Evolutionary conservation across 108 stramenopile species (phyloP).

Genomic region (Aurantiochytrium sp.): DNA sequence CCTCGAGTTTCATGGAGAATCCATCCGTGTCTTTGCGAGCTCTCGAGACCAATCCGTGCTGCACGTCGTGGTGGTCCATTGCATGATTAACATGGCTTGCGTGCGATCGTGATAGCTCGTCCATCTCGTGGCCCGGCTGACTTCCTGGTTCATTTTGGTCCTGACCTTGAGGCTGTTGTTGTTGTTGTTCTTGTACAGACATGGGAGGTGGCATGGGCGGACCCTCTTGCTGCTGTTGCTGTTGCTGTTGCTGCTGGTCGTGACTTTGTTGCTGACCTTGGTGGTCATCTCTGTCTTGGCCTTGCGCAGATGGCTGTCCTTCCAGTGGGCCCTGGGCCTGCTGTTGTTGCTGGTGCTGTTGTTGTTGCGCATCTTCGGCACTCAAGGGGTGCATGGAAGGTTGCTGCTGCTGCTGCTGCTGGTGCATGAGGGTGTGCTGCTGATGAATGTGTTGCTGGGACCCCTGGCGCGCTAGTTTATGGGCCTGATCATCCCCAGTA

Average conservation of each 20-base stretch:
- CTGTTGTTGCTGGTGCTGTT: not conserved
- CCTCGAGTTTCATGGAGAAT: not conserved
- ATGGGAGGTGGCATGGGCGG: too few relatives aligned
- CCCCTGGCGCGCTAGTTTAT: not conserved
- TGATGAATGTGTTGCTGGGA: not conserved
- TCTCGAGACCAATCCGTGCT: not conserved
- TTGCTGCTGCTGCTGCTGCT: not conserved
- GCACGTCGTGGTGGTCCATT: not conserved
- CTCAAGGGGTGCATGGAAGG: not conserved
- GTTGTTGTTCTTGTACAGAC: too few relatives aligned
- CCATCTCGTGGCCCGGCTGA: not conserved
- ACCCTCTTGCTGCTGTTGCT: too few relatives aligned
- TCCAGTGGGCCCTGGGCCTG: not conserved
- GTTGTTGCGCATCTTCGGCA: not conserved
- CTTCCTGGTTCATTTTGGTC: too few relatives aligned
- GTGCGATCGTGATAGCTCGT: not conserved
- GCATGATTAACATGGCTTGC: not conserved
- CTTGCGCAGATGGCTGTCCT: not conserved
- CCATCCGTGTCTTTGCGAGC: not conserved
- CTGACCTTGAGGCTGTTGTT: too few relatives aligned
- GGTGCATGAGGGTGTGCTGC: not conserved
- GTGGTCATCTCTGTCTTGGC: not conserved
- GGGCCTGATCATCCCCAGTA: not conserved
- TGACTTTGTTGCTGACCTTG: not conserved
- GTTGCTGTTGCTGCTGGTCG: too few relatives aligned